phyloP scores from a whole-genome alignment of 1,284 basidiomycete genomes.

The Cutaneotrichosporon dermatis region DNA sequence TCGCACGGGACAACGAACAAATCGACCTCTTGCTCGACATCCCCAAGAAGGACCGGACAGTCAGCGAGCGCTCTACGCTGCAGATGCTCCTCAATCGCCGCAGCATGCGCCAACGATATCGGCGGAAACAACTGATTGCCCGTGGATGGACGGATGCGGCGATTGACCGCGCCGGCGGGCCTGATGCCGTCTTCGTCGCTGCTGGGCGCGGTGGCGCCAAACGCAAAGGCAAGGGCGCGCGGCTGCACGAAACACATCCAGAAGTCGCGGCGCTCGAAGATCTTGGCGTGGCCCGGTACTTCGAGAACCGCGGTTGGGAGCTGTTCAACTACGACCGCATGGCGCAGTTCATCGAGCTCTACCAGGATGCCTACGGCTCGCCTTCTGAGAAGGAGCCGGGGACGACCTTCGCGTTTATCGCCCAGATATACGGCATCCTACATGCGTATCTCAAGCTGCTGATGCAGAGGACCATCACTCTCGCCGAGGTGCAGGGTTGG shows the following conservation, averaged over 20 bases:
- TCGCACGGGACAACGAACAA: slow-evolving; percentile 21
- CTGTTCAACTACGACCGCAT: slow-evolving; percentile 24
- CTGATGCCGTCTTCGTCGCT: slow-evolving; percentile 23
- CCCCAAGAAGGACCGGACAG: slow-evolving; percentile 21
- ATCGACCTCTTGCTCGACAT: slow-evolving; percentile 22
- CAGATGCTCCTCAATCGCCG: slow-evolving; percentile 20
- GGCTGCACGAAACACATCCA: neutral
- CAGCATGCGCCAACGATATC: slow-evolving; percentile 23
- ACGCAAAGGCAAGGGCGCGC: neutral
- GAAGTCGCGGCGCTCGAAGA: neutral
- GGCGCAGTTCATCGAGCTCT: slow-evolving; percentile 2
- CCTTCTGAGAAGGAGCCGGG: neutral
- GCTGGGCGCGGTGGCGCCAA: neutral
- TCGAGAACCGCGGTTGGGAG: slow-evolving; percentile 17
- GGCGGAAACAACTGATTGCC: slow-evolving; percentile 21
- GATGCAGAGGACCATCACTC: slow-evolving; percentile 16
- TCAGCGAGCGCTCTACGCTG: slow-evolving; percentile 17
- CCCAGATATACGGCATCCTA: slow-evolving; percentile 18
- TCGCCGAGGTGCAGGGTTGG: slow-evolving; percentile 20
- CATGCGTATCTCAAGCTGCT: slow-evolving; percentile 21
- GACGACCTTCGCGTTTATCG: slow-evolving; percentile 19
- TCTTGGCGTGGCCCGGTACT: neutral
- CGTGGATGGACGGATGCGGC: slow-evolving; percentile 26
- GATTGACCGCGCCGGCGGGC: slow-evolving; percentile 27
- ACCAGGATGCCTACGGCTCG: neutral